Evolutionary conservation across 2,329 filamentous ascomycete species (phyloP).

Genomic region (Paraphaeosphaeria sporulosa): DNA sequence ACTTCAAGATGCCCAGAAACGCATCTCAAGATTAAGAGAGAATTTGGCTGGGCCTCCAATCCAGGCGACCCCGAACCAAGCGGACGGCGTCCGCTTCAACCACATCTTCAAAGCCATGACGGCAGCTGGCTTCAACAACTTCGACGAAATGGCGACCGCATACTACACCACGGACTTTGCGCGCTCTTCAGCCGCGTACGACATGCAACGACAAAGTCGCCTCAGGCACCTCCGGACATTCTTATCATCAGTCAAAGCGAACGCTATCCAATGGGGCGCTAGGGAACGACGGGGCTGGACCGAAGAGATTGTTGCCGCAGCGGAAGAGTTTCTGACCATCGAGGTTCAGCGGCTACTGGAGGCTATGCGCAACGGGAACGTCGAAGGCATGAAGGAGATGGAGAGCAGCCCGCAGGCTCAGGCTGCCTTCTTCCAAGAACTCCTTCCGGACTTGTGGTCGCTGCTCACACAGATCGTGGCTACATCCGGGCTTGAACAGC

Average conservation of each 20-base stretch:
- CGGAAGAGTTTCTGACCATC: slow-evolving; percentile 12
- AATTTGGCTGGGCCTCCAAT: slow-evolving; percentile 2
- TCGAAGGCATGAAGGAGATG: slow-evolving; percentile 6
- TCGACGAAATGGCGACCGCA: slow-evolving; percentile 13
- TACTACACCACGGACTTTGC: slow-evolving; percentile 16
- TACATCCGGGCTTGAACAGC: slow-evolving; percentile 14
- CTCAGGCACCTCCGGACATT: slow-evolving; percentile 10
- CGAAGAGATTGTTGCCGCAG: slow-evolving; percentile 13
- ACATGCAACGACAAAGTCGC: slow-evolving; percentile 16
- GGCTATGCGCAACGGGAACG: slow-evolving; percentile 5
- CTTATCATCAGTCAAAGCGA: slow-evolving; percentile 10
- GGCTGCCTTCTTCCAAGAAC: slow-evolving; percentile 15
- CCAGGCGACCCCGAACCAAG: background rate
- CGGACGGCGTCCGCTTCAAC: slow-evolving; percentile 11
- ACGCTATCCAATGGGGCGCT: slow-evolving; percentile 12
- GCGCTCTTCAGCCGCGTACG: slow-evolving; percentile 15
- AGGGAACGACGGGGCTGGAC: slow-evolving; percentile 16
- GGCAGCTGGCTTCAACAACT: slow-evolving; percentile 13
- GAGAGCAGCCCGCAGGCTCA: slow-evolving; percentile 10
- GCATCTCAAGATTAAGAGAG: slow-evolving; percentile 11
- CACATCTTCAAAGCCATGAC: slow-evolving; percentile 17
- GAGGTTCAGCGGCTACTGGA: slow-evolving; percentile 11
- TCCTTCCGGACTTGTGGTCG: slow-evolving; percentile 14
- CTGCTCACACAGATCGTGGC: slow-evolving; percentile 13
- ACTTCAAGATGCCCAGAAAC: slow-evolving; percentile 9